Base-by-base conservation (phyloP, 2,329 filamentous ascomycete species). In the Verruconis gallopava region DNA sequence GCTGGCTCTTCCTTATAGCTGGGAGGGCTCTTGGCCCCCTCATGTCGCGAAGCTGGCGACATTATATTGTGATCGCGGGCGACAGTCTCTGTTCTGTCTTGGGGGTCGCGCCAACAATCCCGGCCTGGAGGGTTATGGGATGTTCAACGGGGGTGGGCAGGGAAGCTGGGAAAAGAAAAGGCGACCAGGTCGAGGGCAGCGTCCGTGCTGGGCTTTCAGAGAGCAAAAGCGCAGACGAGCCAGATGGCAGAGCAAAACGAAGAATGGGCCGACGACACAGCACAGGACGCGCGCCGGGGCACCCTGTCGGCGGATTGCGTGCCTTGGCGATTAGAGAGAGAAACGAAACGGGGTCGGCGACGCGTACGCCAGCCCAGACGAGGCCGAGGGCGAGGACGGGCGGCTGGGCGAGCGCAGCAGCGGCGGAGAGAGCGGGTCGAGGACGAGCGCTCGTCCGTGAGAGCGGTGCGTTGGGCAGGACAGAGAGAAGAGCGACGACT, bases 1-100 rank as follows among this genome's bases (percentile, higher is more conserved):
- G 57, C 60, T 57, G 58, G 56, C 53, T 60, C 58, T 61, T 62
- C 59, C 59, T 62, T 62, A 62, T 62, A 62, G 55, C 56, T 59
- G 50, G 57, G 56, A 53, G 47, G 45, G 20, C 38, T 43, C 45
- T 44, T 47, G 42, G 56, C 44, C 56, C 58, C 58, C 55, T 63
- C 59, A 54, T 36, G 46, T 36, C 44, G 47, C 52, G 56, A 57
- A 56, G 40, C 39, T 46, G 56, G 57, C 55, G 60, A 63, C 60
- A 59, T 59, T 58, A 57, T 60, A 56, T 59, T 54, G 54, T 56
- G 51, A 51, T 50, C 46, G 44, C 49, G 13, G n/a, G 41, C 34
- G 34, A 43, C 36, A 17, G 41, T 35, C 41, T 30, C 20, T 30
- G 41, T 30, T 12, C 41, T 25, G 35, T 20, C 20, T 4, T 19